Base-by-base conservation (phyloP, 2,329 filamentous ascomycete genomes). In the Cladorrhinum sp. region DNA sequence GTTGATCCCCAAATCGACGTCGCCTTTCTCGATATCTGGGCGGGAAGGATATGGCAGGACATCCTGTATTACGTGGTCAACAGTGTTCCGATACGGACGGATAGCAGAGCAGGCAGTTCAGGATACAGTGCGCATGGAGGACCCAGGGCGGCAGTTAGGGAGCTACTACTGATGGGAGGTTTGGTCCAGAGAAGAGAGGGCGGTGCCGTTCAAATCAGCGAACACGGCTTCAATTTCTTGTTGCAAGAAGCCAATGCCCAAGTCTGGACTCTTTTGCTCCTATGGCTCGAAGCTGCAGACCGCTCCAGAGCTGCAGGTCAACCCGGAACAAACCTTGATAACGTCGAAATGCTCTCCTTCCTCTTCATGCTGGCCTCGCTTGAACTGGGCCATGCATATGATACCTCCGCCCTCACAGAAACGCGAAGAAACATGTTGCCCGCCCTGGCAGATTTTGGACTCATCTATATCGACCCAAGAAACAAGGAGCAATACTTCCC, bases 41-140 rank as follows among this genome's bases (percentile, higher is more conserved):
- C 95, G 4, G 86, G 91, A 58, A 85, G 84, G 68, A 93, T 96
- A 72, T 99, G 95, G 93, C 96, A 99, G 74, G 90, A 92, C 24
- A 96, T 99, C 26, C 76, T 99, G 53, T 95, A 97, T 74, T 99
- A 92, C 71, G 93, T 99, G 73, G 95, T 99, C 20, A 90, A 89
- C 61, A 89, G 86, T 63, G 88, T 90, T 8, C 86, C 64, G 0
- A 62, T 61, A 6, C 55, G 36, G 18, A 39, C 36, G 16, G 84
- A 72, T 74, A 24, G 82, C 84, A 64, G 73, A 79, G 69, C 71
- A 77, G 64, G 71, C 81, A 69, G 65, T 74, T 49, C 58, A 1
- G 73, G 77, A 50, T 74, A 80, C 54, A 76, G 78, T 16, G 75
- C 79, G 48, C 81, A 79, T 30, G 76, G 76, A 20, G 82, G 82